Evolutionary conservation across 345 rosid species (phyloP), one percentile per base, ranked within the genome.

Genomic region (Sapria himalayana): DNA sequence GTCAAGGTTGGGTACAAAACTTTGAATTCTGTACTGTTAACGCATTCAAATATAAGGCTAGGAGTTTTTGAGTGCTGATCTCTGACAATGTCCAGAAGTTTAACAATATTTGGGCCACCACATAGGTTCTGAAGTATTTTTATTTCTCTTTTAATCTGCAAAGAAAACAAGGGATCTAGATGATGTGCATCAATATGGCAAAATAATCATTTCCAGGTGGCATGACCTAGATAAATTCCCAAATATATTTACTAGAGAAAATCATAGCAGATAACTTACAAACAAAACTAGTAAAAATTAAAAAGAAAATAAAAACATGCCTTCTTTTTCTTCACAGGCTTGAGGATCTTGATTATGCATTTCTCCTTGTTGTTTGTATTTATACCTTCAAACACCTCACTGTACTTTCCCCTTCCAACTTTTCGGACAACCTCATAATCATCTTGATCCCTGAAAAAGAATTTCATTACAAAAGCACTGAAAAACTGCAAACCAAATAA

Each of bases 291-390:
- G 20, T 2, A 33, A 9, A 6, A 13, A 29, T 29, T 23, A 39
- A 7, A 48, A 31, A 45, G 31, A 35, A 0, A 45, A 6, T 27
- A 54, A 14, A 21, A 2, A 58, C 20, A 55, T 46, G 70, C 92
- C 81, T 79, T 79, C 71, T 79, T 79, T 49, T 75, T 79, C 81
- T 79, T 75, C 37, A 79, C 92, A 54, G 92, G 92, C 60, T 79
- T 79, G 57, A 79, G 92, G 56, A 79, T 75, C 67, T 79, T 79
- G 63, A 79, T 68, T 12, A 79, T 50, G 35, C 81, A 75, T 25
- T 67, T 62, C 59, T 79, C 85, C 32, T 68, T 75, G 55, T 39
- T 79, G 39, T 69, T 72, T 41, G 73, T 72, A 54, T 79, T 79
- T 15, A 79, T 41, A 10, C 92, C 92, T 54, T 79, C 92, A 39